Evolutionary conservation across 2,329 filamentous ascomycete genomes (phyloP).

Genomic region (Tolypocladium tundrense): DNA sequence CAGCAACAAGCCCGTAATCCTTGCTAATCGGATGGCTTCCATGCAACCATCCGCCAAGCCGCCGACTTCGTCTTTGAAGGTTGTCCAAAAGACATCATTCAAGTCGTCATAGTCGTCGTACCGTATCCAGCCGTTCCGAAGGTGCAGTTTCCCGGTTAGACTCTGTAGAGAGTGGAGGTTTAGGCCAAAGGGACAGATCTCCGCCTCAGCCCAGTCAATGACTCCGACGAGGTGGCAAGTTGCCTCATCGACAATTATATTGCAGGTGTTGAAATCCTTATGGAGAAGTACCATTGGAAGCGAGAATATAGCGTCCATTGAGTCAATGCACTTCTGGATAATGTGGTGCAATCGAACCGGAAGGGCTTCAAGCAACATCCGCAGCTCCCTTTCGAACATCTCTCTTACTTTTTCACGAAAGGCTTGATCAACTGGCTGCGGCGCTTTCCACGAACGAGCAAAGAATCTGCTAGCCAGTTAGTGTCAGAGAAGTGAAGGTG

Average conservation of each 20-base stretch:
- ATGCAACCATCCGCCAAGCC: too few relatives aligned
- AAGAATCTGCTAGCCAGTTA: too few relatives aligned
- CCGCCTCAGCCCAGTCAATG: conserved; percentile 31
- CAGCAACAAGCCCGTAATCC: too few relatives aligned
- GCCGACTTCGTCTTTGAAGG: too few relatives aligned
- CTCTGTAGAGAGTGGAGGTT: conserved; percentile 24
- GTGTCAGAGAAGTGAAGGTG: too few relatives aligned
- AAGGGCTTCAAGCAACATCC: too few relatives aligned
- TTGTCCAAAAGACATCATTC: too few relatives aligned
- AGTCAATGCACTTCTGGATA: conserved; percentile 19
- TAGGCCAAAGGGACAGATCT: conserved; percentile 26
- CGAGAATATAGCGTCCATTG: conserved; percentile 21
- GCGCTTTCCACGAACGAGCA: too few relatives aligned
- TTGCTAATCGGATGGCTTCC: too few relatives aligned
- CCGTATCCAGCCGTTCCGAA: conserved; percentile 20
- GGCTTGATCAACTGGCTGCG: too few relatives aligned
- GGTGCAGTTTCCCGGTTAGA: conserved; percentile 22
- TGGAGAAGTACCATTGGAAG: conserved; percentile 29
- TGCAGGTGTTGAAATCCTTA: conserved; percentile 24
- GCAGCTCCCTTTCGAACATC: too few relatives aligned
- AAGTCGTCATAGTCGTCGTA: conserved; percentile 20
- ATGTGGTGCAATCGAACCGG: background rate
- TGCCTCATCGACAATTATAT: conserved; percentile 27
- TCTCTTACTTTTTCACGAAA: too few relatives aligned
- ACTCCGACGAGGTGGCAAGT: conserved; percentile 26